Conservation (phyloP, 2,329 filamentous ascomycete species). For the Trichoderma endophyticum region DNA sequence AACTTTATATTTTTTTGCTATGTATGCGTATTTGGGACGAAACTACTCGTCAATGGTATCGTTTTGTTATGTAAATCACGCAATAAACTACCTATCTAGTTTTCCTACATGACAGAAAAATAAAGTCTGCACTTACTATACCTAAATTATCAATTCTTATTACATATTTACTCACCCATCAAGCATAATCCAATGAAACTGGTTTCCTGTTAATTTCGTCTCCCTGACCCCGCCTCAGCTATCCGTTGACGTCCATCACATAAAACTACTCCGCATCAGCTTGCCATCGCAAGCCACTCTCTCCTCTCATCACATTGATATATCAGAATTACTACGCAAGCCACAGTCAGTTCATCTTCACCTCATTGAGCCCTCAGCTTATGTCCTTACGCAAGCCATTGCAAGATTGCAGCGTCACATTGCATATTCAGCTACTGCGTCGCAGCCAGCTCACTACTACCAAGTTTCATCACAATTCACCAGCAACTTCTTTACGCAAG, state of each 20-base stretch:
- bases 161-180: neutral
- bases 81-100: neutral
- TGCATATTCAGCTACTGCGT: neutral
- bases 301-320: neutral
- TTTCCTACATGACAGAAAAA: neutral
- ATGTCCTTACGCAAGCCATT: neutral
- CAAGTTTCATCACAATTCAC: neutral
- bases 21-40: neutral
- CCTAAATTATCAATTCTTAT: neutral
- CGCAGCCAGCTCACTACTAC: neutral
- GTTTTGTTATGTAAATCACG: neutral
- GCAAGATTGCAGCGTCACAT: neutral
- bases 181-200: neutral
- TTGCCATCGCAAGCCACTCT: neutral
- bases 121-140: neutral
- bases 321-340: neutral
- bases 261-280: neutral
- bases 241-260: neutral
- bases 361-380: neutral
- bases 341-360: neutral
- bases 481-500: neutral
- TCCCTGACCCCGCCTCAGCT: neutral
- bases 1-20: neutral
- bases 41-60: neutral
- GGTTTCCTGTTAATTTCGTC: neutral